Base-by-base conservation (phyloP, 2,329 filamentous ascomycete species). In the Alternaria burnsii region DNA sequence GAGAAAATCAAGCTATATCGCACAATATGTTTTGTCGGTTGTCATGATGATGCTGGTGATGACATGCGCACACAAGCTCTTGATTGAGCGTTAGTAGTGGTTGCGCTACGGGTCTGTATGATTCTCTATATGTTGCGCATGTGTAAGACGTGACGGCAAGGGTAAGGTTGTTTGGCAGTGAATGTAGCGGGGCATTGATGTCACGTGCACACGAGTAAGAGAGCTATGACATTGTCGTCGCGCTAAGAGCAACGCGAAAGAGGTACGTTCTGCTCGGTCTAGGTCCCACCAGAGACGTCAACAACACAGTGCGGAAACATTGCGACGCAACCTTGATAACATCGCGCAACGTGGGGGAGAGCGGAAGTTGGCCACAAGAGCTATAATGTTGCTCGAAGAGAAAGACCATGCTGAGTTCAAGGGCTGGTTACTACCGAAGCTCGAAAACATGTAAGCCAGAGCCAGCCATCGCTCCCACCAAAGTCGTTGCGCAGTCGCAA, bases 401-500 rank as follows among this genome's bases (percentile, higher is more conserved):
- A 79, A 79, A 22, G 82, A 88, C 66, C 80, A 82, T 18, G 76
- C 85, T 56, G 80, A 86, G 62, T 83, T 95, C 55, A 93, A 92
- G 82, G 83, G 85, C 61, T 94, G 91, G 91, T 88, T 94, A 63
- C 87, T 93, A 63, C 89, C 89, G 79, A 87, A 90, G 64, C 86
- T 94, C 54, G 90, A 92, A 75, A 88, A 90, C 73, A 91, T 89
- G 89, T 91, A 79, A 55, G 88, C 81, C 18, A 9, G 28, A 46
- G 42, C 41, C 20, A 43, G 36, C 18, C 18, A 9, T 59, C 18
- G 44, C 52, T 30, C 22, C 48, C 42, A 26, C 42, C 40, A 41
- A 55, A 44, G 24, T 7, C 24, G 3, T 55, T 43, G 36, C 30
- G 24, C 42, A 36, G n/a, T 52, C 26, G 26, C 47, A 46, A 28